Percentiles rank a stretch among this genome's conserved stretches.
Evolutionary conservation across 306 rosid genomes (phyloP).

Genomic region (Rosa rugosa): DNA sequence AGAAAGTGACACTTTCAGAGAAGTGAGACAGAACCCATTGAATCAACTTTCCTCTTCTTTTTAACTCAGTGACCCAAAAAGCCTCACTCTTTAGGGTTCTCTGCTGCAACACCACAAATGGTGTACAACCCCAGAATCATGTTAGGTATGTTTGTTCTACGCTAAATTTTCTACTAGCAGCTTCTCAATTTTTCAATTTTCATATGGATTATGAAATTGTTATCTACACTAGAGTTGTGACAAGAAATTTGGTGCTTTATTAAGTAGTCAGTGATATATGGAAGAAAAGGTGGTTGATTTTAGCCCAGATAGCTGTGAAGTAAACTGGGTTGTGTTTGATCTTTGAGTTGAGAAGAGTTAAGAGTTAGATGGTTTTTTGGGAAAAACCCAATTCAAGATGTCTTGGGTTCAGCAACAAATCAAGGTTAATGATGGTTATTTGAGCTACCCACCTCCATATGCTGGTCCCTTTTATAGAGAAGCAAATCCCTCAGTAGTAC

Average conservation of each 20-base stretch:
- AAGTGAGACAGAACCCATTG: slow-evolving; percentile 8
- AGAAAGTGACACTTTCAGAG: slow-evolving; percentile 14
- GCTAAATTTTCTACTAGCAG: background rate
- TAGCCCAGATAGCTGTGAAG: slow-evolving; percentile 27
- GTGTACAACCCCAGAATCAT: slow-evolving; percentile 32
- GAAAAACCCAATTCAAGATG: slow-evolving; percentile 76
- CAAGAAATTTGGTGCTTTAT: slow-evolving; percentile 6
- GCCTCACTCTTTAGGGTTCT: slow-evolving; percentile 39
- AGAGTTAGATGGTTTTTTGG: slow-evolving; percentile 41
- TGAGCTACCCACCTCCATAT: slow-evolving; percentile 55
- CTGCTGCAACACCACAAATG: slow-evolving; percentile 22
- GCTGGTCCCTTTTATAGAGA: slow-evolving; percentile 43
- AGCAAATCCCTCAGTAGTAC: slow-evolving; percentile 17
- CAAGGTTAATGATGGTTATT: slow-evolving; percentile 67
- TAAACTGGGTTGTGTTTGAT: slow-evolving; percentile 43
- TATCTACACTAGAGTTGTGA: slow-evolving; percentile 11
- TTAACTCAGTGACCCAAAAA: slow-evolving; percentile 19
- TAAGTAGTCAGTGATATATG: slow-evolving; percentile 15
- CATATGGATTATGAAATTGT: slow-evolving; percentile 19
- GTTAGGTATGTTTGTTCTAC: slow-evolving; percentile 40
- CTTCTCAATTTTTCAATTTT: slow-evolving; percentile 21
- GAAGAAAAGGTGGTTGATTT: slow-evolving; percentile 6
- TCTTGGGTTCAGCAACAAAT: slow-evolving; percentile 61
- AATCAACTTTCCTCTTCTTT: slow-evolving; percentile 37
- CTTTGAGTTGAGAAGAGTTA: slow-evolving; percentile 19